Percentiles rank a stretch among this genome's conserved stretches.
phyloP scores from a whole-genome alignment of 1,139 yeast genomes.

The Blastobotrys persicus region DNA sequence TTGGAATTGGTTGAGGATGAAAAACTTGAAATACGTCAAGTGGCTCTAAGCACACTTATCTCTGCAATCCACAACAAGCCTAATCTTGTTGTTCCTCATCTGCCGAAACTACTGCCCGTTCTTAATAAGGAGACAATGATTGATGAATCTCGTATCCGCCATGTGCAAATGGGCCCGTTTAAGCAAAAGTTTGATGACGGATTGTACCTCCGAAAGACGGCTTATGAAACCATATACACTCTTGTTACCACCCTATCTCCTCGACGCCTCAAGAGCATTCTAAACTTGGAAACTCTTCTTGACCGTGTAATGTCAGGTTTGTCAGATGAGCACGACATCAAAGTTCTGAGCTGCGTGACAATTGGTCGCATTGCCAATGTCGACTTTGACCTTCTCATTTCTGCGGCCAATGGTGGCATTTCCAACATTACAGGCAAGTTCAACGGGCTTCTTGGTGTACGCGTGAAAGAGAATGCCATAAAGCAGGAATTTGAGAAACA shows the following conservation, averaged over 20 bases:
- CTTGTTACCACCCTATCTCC: slow-evolving; percentile 38
- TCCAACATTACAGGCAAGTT: slow-evolving; percentile 33
- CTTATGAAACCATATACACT: slow-evolving; percentile 69
- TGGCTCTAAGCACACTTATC: slow-evolving; percentile 57
- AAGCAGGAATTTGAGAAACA: slow-evolving; percentile 52
- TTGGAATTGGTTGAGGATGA: slow-evolving; percentile 37
- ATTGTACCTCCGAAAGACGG: slow-evolving; percentile 66
- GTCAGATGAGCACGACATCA: slow-evolving; percentile 46
- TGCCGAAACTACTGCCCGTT: slow-evolving; percentile 51
- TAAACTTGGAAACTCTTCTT: slow-evolving; percentile 33
- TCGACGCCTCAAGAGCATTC: slow-evolving; percentile 32
- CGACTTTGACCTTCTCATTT: slow-evolving; percentile 22
- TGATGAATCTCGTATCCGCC: slow-evolving; percentile 56
- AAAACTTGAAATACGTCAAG: slow-evolving; percentile 43
- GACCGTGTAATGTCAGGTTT: slow-evolving; percentile 40
- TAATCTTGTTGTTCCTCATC: slow-evolving; percentile 46
- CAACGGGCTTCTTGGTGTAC: slow-evolving; percentile 37
- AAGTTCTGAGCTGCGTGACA: slow-evolving; percentile 43
- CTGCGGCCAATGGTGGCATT: slow-evolving; percentile 17
- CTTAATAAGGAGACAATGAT: slow-evolving; percentile 57
- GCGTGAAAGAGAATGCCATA: slow-evolving; percentile 47
- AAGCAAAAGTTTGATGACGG: slow-evolving; percentile 82
- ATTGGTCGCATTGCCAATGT: slow-evolving; percentile 38
- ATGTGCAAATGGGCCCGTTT: slow-evolving; percentile 84
- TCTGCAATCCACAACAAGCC: slow-evolving; percentile 64